Evolutionary conservation across 192 early-diverging fungal genomes (phyloP), one percentile per base, ranked within the genome.

Genomic region (Backusella psychrophila): DNA sequence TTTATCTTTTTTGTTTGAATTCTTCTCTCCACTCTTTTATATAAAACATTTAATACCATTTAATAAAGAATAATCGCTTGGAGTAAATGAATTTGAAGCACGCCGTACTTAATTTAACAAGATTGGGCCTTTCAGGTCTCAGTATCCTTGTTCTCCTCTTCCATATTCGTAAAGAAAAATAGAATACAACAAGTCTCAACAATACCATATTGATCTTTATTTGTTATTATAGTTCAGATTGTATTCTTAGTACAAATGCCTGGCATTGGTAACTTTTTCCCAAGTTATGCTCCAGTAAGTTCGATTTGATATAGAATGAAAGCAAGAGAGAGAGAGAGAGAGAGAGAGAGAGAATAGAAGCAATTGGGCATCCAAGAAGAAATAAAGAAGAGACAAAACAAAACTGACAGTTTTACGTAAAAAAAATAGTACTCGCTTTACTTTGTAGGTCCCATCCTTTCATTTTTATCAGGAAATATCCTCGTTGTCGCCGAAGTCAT

Each of bases 81-180:
- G 56, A 63, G 56, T 26, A 63, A 49, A 63, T 63, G 56, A 63
- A 63, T 63, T 63, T 63, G 56, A 63, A 63, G 56, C 56, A 63
- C 23, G 23, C 12, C 56, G 12, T 4, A 63, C 56, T 63, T 29
- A 63, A 63, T 63, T 29, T 63, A 29, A 63, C 56, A 63, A 63
- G 56, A 63, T 63, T 63, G 56, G 56, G 56, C 56, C 56, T 63
- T 63, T 14, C 56, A 12, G 56, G 56, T 63, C 56, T 63, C 14
- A 63, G 56, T 15, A 29, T 63, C 29, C 56, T 63, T 63, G 56
- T 63, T 26, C 56, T 63, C 21, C 26, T 63, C 9, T 63, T 63
- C 26, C 56, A 63, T 4, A 63, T 29, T 4, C 11, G 56, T 63
- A 33, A 33, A 33, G 33, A 33, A 33, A 33, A 33, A 33, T 33